A percentile compares a stretch with the other conserved stretches of the same genome.
Conservation (phyloP, 805 yeast species). For the Metschnikowia aberdeeniae region DNA sequence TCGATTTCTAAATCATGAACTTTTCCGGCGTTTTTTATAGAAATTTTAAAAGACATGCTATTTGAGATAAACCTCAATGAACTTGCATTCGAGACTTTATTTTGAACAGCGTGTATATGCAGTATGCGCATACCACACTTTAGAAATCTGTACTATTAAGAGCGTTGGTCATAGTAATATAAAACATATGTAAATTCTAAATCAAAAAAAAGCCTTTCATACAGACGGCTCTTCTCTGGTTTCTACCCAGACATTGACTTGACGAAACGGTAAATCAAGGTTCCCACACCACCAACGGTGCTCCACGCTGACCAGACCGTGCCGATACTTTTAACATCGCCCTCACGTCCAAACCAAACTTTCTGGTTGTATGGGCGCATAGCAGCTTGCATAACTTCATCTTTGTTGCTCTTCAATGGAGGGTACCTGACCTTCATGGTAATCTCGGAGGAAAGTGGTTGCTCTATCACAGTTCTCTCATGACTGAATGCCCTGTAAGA, state of each 20-base stretch:
- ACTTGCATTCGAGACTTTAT: background rate
- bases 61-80: background rate
- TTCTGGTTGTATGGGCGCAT: conserved; percentile 27
- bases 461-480: conserved; percentile 60
- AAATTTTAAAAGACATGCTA: conserved; percentile 15
- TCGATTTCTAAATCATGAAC: conserved; percentile 42
- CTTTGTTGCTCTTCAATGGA: conserved; percentile 46
- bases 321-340: conserved; percentile 33
- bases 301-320: conserved; percentile 30
- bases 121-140: background rate
- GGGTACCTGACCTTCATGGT: conserved; percentile 62
- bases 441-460: conserved; percentile 62
- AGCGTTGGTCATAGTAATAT: background rate
- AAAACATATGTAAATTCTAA: background rate
- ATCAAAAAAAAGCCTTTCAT: background rate
- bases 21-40: conserved; percentile 42
- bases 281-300: conserved; percentile 28
- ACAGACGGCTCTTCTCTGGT: too few species aligned
- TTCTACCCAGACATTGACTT: conserved; percentile 5
- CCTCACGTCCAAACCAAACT: conserved; percentile 38
- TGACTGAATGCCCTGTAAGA: conserved; percentile 69
- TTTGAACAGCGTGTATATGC: background rate
- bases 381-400: conserved; percentile 22
- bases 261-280: conserved; percentile 20
- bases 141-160: too few species aligned